Conservation (phyloP, 768 basidiomycete genomes). For the Cantharellus cinnabarinus region DNA sequence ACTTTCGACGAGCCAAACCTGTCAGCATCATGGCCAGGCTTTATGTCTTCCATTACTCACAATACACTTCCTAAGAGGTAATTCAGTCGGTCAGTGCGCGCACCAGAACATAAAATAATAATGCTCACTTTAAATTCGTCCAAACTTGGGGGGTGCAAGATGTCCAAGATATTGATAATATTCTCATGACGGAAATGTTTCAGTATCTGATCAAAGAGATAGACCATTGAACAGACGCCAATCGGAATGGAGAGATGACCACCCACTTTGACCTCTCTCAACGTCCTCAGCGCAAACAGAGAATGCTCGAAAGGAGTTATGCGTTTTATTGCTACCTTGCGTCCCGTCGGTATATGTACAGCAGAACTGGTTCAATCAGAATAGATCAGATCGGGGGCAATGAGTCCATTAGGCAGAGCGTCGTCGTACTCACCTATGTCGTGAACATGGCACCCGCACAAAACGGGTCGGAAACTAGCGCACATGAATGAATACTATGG, state of each 20-base stretch:
- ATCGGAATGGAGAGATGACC: background rate
- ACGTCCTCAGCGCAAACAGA: constrained; percentile 76
- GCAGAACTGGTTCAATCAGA: constrained; percentile 31
- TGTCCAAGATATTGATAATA: constrained; percentile 83
- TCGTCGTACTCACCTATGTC: background rate
- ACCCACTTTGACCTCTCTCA: constrained; percentile 70
- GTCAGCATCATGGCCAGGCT: background rate
- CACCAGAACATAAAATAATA: constrained; percentile 7
- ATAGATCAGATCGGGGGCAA: background rate
- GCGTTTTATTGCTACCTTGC: constrained; percentile 93
- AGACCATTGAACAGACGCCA: background rate
- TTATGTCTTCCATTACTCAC: background rate
- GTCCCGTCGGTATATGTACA: constrained; percentile 62
- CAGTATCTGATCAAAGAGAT: constrained; percentile 7
- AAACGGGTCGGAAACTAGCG: background rate
- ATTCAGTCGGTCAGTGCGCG: background rate
- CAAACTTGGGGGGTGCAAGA: constrained; percentile 59
- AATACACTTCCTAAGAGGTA: background rate
- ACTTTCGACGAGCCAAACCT: constrained; percentile 25
- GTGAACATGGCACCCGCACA: background rate
- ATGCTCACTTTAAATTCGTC: constrained; percentile 56
- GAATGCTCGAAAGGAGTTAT: constrained; percentile 90
- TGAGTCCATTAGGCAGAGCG: background rate
- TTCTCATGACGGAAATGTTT: constrained; percentile 24
- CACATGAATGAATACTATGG: background rate